Conservation (phyloP, 2,329 filamentous ascomycete genomes). For the Fusarium concolor region DNA sequence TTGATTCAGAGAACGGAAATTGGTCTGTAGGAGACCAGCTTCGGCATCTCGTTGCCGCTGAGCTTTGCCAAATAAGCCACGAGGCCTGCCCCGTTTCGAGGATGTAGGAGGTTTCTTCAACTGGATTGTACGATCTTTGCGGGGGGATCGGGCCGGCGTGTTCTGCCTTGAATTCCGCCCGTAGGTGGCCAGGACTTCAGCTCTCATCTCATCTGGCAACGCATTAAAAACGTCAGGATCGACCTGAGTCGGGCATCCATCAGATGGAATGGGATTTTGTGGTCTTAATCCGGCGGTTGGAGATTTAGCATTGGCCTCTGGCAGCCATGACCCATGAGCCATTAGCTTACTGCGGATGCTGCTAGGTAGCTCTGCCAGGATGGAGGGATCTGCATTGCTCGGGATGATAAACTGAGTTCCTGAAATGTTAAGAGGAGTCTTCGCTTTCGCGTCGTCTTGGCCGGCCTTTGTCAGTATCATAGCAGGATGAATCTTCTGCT, state of each 20-base stretch:
- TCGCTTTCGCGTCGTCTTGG: conserved; percentile 65
- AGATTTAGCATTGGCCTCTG: conserved; percentile 42
- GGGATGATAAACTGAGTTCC: conserved; percentile 96
- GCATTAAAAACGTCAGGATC: conserved; percentile 87
- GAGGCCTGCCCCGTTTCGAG: conserved; percentile 69
- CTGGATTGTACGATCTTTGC: conserved; percentile 65
- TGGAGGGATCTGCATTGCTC: conserved; percentile 81
- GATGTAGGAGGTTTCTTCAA: conserved; percentile 68
- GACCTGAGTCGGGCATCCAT: conserved; percentile 77
- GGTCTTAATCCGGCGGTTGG: conserved; percentile 51
- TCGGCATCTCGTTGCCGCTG: conserved; percentile 65
- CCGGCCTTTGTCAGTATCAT: conserved; percentile 63
- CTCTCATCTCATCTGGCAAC: conserved; percentile 85
- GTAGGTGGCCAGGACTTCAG: conserved; percentile 84
- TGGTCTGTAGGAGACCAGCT: conserved; percentile 77
- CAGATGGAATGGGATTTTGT: conserved; percentile 54
- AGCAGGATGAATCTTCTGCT: conserved; percentile 65
- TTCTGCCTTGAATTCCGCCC: conserved; percentile 52
- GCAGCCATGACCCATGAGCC: conserved; percentile 60
- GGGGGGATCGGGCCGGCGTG: conserved; percentile 63
- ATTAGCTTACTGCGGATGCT: conserved; percentile 85
- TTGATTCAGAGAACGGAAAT: conserved; percentile 66
- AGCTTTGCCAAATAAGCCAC: conserved; percentile 56
- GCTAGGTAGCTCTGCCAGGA: conserved; percentile 83
- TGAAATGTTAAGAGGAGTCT: conserved; percentile 77